Base-by-base conservation (phyloP, 177 flowering plant species). In the Vitis hybrid region DNA sequence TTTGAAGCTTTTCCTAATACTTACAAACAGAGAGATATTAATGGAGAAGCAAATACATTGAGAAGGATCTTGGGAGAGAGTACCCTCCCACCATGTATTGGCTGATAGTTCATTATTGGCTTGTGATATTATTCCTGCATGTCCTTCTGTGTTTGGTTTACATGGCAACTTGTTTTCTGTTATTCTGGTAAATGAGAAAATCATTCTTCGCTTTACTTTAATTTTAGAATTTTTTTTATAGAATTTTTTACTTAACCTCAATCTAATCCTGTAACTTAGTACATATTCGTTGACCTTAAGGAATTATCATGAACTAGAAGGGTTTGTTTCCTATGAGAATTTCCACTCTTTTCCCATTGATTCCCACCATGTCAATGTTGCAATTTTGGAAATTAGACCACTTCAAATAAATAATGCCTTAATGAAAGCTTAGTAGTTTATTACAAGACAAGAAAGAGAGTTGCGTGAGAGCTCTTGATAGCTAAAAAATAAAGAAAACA, bases 1-100 rank as follows among this genome's bases (percentile, higher is more conserved):
- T 61, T 5, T 59, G 33, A 59, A 59, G 31, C 22, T 62, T 5
- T 26, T 63, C 66, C 39, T 65, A 52, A 6, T 65, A 52, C 53
- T 65, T 65, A 65, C 53, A 20, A 19, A 51, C n/a, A 59, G 6
- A 11, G 31, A 22, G 10, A 51, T 65, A 33, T 65, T 20, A 51
- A 20, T 51, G 0, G 13, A 4, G 56, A 59, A 63, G 55, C 5
- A 45, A 12, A 16, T 13, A 20, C 33, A 31, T n/a, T 13, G 48
- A 26, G 11, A 6, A 52, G 33, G 19, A 53, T 9, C 59, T 26
- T 65, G 18, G 68, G 33, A 63, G 22, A 16, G 33, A 18, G n/a
- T 33, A 59, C 33, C 62, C 33, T 15, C 26, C 39, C 31, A 59
- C 22, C 62, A 22, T 59, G 29, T 11, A 20, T 12, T 59, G 12